Percentiles rank a stretch among this genome's conserved stretches.
Evolutionary conservation across 1,284 basidiomycete genomes (phyloP).

Genomic region (Ganoderma sinense): DNA sequence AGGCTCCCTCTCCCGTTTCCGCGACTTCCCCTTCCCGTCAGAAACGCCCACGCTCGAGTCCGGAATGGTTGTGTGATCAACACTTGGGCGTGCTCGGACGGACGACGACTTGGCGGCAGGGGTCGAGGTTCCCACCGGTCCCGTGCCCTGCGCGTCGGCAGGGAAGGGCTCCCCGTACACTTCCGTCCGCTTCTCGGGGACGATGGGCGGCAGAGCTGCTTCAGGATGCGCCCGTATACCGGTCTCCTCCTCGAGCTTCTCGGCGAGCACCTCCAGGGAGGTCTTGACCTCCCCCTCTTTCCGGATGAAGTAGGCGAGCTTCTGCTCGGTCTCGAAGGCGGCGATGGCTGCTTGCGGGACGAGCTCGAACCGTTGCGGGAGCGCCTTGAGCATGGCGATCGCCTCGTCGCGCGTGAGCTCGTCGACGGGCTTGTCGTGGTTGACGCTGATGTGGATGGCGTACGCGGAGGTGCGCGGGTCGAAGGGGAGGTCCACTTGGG

Average conservation of each 20-base stretch:
- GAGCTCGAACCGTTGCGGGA: slow-evolving; percentile 26
- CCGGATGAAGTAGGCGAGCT: not conserved
- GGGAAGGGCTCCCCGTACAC: not conserved
- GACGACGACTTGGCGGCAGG: not conserved
- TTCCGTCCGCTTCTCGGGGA: slow-evolving; percentile 3
- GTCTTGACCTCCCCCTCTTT: not conserved
- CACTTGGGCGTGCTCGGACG: not conserved
- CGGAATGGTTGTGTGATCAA: not conserved
- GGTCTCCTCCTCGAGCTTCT: not conserved
- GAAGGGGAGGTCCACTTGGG: not conserved
- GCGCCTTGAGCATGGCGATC: slow-evolving; percentile 25
- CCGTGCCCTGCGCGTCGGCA: not conserved
- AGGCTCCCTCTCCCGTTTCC: not conserved
- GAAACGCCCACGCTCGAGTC: not conserved
- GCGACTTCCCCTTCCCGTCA: not conserved
- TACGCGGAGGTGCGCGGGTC: slow-evolving; percentile 13
- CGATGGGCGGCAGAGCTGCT: not conserved
- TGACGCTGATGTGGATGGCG: slow-evolving; percentile 19
- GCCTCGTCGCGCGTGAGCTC: slow-evolving; percentile 31
- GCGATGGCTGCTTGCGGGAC: slow-evolving; percentile 10
- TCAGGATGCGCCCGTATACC: not conserved
- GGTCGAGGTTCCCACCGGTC: not conserved
- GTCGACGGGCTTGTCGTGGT: slow-evolving; percentile 25
- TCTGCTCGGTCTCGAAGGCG: not conserved
- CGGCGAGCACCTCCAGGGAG: not conserved